Conservation (phyloP, 371 early-diverging fungal species). For the Nematocida sp. region DNA sequence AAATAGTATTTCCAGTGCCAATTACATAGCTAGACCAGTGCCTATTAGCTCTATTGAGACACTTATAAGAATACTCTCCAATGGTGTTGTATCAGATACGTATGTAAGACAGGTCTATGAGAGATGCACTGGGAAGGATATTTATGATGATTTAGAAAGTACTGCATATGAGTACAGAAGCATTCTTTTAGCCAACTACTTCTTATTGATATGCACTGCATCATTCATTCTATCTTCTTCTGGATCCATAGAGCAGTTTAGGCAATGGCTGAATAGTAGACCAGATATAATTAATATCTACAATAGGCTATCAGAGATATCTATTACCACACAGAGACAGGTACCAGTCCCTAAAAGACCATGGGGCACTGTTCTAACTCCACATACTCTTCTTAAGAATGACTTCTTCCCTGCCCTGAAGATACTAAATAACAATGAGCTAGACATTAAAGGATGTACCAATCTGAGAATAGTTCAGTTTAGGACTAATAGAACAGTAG, state of each 20-base stretch:
- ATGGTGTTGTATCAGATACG: neutral
- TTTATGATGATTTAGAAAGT: neutral
- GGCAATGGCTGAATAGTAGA: slow-evolving; percentile 43
- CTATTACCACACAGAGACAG: neutral
- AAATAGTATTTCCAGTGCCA: too few species aligned
- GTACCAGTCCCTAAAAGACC: slow-evolving; percentile 62
- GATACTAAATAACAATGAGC: neutral
- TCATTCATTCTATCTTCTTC: slow-evolving; percentile 48
- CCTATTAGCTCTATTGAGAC: slow-evolving; percentile 6
- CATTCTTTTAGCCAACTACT: slow-evolving; percentile 6
- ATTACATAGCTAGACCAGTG: too few species aligned
- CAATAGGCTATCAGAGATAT: neutral
- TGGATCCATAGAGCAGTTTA: neutral
- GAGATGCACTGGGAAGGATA: neutral
- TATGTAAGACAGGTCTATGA: neutral
- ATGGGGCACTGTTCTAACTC: slow-evolving; percentile 68
- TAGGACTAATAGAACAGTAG: slow-evolving; percentile 63
- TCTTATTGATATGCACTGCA: slow-evolving; percentile 15
- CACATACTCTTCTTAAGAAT: slow-evolving; percentile 70
- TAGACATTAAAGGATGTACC: slow-evolving; percentile 61
- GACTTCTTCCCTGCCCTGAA: slow-evolving; percentile 68
- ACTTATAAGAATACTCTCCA: neutral
- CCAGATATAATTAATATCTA: slow-evolving; percentile 38
- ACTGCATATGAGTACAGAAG: neutral
- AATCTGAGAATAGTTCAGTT: slow-evolving; percentile 60